Evolutionary conservation across 495 filamentous ascomycete genomes (phyloP).

Genomic region (Neurospora sp.): DNA sequence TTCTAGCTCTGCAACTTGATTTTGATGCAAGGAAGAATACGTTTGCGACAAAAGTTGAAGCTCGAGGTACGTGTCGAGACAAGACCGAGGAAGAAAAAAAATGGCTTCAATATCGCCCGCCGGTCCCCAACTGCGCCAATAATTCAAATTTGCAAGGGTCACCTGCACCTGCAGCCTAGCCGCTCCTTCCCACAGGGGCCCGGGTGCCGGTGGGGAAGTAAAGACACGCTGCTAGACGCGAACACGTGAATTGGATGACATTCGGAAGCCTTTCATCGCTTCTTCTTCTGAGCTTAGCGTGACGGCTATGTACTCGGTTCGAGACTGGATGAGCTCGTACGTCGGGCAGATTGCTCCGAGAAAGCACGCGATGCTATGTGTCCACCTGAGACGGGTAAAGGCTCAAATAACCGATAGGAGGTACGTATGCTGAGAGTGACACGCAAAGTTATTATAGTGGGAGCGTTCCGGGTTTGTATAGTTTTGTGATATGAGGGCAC

Average conservation of each 20-base stretch:
- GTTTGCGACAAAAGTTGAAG: not conserved
- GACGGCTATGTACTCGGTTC: not conserved
- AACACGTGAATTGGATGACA: constrained; percentile 16
- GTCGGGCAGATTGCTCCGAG: not conserved
- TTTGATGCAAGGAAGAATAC: not conserved
- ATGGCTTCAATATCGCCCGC: not conserved
- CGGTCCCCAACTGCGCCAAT: not conserved
- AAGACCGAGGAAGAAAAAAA: not conserved
- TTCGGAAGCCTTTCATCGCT: not conserved
- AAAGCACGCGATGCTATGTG: not conserved
- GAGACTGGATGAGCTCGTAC: not conserved
- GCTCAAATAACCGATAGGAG: not conserved
- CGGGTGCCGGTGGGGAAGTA: constrained; percentile 11
- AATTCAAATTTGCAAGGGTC: not conserved
- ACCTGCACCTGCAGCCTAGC: not conserved
- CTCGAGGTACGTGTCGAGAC: not conserved
- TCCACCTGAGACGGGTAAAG: not conserved
- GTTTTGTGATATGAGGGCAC: not conserved
- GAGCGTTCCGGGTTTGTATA: not conserved
- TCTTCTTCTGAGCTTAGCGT: not conserved
- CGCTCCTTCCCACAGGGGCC: constrained; percentile 10
- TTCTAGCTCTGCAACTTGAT: not conserved
- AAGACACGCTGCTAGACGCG: constrained; percentile 21
- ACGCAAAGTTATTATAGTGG: not conserved
- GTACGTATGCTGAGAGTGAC: not conserved